Conservation (phyloP, 2,329 filamentous ascomycete genomes). For the Proliferodiscus dingleyae region DNA sequence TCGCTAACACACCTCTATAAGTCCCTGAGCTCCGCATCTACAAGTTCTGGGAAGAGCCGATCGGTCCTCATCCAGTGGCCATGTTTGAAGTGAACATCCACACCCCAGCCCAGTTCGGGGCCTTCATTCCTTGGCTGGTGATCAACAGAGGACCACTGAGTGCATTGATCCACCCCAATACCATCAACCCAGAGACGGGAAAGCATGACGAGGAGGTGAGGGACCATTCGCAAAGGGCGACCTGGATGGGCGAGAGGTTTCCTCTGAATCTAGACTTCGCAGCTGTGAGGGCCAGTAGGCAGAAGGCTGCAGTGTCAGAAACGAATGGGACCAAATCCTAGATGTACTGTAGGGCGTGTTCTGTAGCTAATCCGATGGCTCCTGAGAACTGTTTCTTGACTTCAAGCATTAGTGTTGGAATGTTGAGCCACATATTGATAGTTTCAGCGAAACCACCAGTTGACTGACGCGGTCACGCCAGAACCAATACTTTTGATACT, state of each 20-base stretch:
- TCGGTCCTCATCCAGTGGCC: conserved; percentile 76
- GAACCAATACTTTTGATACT: conserved; percentile 61
- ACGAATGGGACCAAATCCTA: too few species aligned
- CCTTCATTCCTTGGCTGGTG: conserved; percentile 80
- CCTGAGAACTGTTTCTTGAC: too few species aligned
- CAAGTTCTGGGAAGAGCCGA: conserved; percentile 65
- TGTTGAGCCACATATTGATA: too few species aligned
- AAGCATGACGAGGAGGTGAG: conserved; percentile 26
- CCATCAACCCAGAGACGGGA: conserved; percentile 50
- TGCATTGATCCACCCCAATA: conserved; percentile 79
- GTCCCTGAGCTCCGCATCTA: conserved; percentile 85
- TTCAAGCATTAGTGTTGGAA: too few species aligned
- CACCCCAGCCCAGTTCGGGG: conserved; percentile 81
- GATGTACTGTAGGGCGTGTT: too few species aligned
- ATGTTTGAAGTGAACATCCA: conserved; percentile 95
- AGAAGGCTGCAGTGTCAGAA: too few species aligned
- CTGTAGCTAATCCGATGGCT: too few species aligned
- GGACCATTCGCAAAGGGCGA: conserved; percentile 54
- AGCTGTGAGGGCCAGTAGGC: too few species aligned
- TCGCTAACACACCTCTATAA: conserved; percentile 31
- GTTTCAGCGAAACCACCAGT: conserved; percentile 49
- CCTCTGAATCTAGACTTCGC: conserved; percentile 58
- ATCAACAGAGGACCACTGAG: conserved; percentile 77
- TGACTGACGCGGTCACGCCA: conserved; percentile 39
- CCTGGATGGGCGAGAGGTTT: conserved; percentile 67